Percentiles rank a stretch among this genome's conserved stretches.
Conservation (phyloP, 1,284 basidiomycete genomes). For the Ustilago sp. region DNA sequence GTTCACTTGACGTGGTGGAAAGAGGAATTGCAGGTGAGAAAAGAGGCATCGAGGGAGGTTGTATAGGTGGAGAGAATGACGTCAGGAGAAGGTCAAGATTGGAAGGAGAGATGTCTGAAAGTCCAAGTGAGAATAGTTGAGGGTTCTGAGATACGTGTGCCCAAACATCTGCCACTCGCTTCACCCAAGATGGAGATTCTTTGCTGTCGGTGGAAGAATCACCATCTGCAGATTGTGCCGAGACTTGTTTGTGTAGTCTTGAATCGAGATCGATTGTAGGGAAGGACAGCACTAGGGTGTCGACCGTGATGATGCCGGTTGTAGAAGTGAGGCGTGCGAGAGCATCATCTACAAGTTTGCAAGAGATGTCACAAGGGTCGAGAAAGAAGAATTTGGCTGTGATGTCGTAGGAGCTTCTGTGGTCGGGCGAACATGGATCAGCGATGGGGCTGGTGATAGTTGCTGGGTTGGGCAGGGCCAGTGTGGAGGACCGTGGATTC, state of each 20-base stretch:
- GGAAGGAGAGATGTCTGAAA: slow-evolving; percentile 50
- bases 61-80: slow-evolving; percentile 26
- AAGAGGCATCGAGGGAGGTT: slow-evolving; percentile 29
- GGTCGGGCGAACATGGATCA: slow-evolving; percentile 56
- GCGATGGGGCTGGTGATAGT: slow-evolving; percentile 56
- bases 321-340: slow-evolving; percentile 49
- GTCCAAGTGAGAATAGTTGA: slow-evolving; percentile 53
- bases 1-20: slow-evolving; percentile 29
- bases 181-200: slow-evolving; percentile 7
- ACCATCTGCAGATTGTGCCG: slow-evolving; percentile 3
- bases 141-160: slow-evolving; percentile 52
- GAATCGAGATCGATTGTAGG: slow-evolving; percentile 47
- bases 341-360: slow-evolving; percentile 52
- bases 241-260: slow-evolving; percentile 13
- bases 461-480: slow-evolving; percentile 55
- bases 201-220: background rate
- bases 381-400: slow-evolving; percentile 66
- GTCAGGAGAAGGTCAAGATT: slow-evolving; percentile 23
- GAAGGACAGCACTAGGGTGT: slow-evolving; percentile 58
- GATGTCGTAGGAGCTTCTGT: slow-evolving; percentile 57
- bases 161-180: slow-evolving; percentile 26
- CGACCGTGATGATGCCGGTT: slow-evolving; percentile 60
- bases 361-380: slow-evolving; percentile 24
- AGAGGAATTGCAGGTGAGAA: slow-evolving; percentile 42
- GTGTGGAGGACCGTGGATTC: slow-evolving; percentile 23